Percentiles rank a stretch among this genome's conserved stretches.
Evolutionary conservation across 768 basidiomycete genomes (phyloP).

Genomic region (Mycena metata): DNA sequence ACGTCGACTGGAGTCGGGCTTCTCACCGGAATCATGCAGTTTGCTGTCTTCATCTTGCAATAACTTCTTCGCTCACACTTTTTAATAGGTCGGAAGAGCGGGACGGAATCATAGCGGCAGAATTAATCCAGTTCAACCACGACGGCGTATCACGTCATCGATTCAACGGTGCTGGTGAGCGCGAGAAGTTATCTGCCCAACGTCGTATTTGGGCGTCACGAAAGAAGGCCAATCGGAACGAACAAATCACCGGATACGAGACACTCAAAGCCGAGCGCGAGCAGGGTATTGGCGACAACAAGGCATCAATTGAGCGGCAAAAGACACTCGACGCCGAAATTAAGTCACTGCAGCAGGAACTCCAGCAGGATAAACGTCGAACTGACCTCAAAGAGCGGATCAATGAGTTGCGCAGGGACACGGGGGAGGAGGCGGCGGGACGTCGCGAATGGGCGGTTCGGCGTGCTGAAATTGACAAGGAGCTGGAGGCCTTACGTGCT

Average conservation of each 20-base stretch:
- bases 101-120: neutral
- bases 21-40: slow-evolving; percentile 13
- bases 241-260: slow-evolving; percentile 4
- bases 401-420: neutral
- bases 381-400: neutral
- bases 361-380: slow-evolving; percentile 6
- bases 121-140: neutral
- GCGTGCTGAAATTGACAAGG: neutral
- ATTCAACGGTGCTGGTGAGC: slow-evolving; percentile 1
- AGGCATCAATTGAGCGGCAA: slow-evolving; percentile 1
- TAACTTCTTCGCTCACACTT: no score
- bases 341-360: neutral
- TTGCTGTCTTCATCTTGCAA: neutral
- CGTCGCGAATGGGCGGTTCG: neutral
- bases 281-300: slow-evolving; percentile 2
- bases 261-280: slow-evolving; percentile 1
- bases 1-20: neutral
- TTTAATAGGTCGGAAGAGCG: neutral
- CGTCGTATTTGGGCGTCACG: neutral
- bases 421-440: neutral
- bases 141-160: slow-evolving; percentile 5
- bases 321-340: neutral
- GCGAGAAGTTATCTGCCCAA: slow-evolving; percentile 17
- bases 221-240: neutral
- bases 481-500: neutral